Percentiles rank a stretch among this genome's conserved stretches.
Evolutionary conservation across 176 grass and related monocot species (phyloP).

Genomic region (Areca catechu): DNA sequence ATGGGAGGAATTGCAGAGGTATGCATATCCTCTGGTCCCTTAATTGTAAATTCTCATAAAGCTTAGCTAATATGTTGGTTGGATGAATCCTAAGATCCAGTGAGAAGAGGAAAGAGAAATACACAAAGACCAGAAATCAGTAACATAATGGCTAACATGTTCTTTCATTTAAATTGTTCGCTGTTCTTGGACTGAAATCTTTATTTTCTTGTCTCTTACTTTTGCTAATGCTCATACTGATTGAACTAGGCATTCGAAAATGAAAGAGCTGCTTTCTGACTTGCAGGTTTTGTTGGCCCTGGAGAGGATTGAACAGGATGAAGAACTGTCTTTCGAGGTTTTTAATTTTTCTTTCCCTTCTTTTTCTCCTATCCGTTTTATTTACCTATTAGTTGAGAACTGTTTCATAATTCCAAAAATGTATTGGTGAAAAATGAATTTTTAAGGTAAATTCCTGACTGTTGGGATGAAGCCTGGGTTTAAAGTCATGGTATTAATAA

Average conservation of each 20-base stretch:
- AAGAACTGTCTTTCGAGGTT: neutral
- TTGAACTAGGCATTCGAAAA: neutral
- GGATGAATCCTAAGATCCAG: neutral
- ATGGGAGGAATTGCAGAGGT: slow-evolving; percentile 50
- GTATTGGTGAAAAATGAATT: no score
- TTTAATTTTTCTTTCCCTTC: neutral
- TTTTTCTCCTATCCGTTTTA: neutral
- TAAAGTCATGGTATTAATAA: neutral
- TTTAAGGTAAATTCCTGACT: no score
- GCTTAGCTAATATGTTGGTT: no score
- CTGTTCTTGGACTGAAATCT: no score
- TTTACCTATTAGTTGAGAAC: neutral
- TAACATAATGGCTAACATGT: no score
- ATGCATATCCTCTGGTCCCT: neutral
- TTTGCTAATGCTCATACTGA: neutral
- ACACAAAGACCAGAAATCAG: no score
- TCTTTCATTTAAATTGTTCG: no score
- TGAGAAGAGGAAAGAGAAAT: neutral
- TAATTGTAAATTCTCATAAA: no score
- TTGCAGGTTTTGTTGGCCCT: slow-evolving; percentile 8
- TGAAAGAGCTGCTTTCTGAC: neutral
- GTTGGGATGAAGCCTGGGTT: no score
- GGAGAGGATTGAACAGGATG: slow-evolving; percentile 1
- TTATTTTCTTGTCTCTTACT: neutral
- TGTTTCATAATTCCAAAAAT: no score